Evolutionary conservation across 768 basidiomycete genomes (phyloP).

Genomic region (Trametes cinnabarina): DNA sequence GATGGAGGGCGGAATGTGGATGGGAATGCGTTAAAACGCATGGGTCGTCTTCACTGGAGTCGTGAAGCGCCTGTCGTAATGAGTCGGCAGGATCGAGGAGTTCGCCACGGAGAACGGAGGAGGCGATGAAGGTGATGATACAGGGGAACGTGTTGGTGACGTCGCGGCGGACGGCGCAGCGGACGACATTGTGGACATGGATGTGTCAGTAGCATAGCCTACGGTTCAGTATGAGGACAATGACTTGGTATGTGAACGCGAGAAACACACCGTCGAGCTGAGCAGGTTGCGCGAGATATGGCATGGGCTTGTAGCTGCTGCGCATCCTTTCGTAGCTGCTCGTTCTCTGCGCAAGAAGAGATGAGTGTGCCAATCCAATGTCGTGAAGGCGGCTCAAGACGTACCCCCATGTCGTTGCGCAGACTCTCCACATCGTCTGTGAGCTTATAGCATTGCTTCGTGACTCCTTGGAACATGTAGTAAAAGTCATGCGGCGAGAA

Average conservation of each 20-base stretch:
- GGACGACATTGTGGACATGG: not conserved
- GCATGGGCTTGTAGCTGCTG: not conserved
- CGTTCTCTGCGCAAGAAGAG: not conserved
- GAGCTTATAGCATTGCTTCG: not conserved
- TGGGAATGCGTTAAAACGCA: not conserved
- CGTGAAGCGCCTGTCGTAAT: not conserved
- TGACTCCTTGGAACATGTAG: not conserved
- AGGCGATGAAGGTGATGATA: not conserved
- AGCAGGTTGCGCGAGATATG: not conserved
- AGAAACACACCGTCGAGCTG: not conserved
- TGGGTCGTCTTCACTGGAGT: not conserved
- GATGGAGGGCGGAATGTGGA: no score
- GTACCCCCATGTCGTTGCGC: slow-evolving; percentile 1
- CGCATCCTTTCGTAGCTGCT: not conserved
- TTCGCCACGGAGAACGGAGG: not conserved
- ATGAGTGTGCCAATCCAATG: not conserved
- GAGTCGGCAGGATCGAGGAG: not conserved
- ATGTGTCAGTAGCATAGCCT: not conserved
- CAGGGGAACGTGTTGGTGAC: not conserved
- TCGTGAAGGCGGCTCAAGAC: not conserved
- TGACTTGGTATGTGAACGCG: not conserved
- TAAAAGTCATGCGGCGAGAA: not conserved
- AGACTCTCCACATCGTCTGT: slow-evolving; percentile 2
- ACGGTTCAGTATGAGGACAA: not conserved
- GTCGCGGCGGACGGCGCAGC: not conserved